A percentile compares a stretch with the other conserved stretches of the same genome.
phyloP scores from a whole-genome alignment of 176 grass and related monocot genomes.

The Oryza nivara region DNA sequence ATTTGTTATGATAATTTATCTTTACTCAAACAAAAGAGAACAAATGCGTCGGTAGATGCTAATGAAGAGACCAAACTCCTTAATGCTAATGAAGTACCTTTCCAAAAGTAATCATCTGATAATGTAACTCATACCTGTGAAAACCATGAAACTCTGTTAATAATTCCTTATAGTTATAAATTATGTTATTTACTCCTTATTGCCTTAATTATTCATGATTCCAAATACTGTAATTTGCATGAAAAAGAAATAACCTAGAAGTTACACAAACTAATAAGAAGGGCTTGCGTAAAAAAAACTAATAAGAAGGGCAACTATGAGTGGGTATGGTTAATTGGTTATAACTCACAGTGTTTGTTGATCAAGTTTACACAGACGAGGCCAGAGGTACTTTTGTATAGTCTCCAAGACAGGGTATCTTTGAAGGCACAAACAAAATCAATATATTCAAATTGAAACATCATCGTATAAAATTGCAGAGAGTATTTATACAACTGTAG shows the following conservation, averaged over 20 bases:
- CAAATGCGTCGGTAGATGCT: neutral
- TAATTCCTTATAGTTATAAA: neutral
- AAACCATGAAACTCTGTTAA: constrained; percentile 37
- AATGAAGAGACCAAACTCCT: neutral
- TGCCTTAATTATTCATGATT: constrained; percentile 22
- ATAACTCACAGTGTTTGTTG: constrained; percentile 87
- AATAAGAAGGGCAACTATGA: constrained; percentile 3
- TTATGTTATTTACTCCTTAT: neutral
- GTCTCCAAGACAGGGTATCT: constrained; percentile 88
- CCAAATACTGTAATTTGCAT: constrained; percentile 29
- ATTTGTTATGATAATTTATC: constrained; percentile 29
- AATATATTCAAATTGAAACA: constrained; percentile 22
- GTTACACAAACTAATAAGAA: neutral
- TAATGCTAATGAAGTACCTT: constrained; percentile 66
- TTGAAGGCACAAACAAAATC: constrained; percentile 42
- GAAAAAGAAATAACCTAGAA: neutral
- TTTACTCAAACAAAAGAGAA: constrained; percentile 23
- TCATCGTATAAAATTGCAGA: constrained; percentile 20
- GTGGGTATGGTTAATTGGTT: neutral
- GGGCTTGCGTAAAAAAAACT: no score
- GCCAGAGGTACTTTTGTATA: constrained; percentile 97
- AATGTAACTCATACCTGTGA: constrained; percentile 96
- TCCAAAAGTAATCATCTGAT: constrained; percentile 99
- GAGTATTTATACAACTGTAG: constrained; percentile 12
- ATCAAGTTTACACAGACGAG: constrained; percentile 94